Evolutionary conservation across 352 stramenopile species (phyloP), one percentile per base, ranked within the genome.

Genomic region (Phytophthora vignae): DNA sequence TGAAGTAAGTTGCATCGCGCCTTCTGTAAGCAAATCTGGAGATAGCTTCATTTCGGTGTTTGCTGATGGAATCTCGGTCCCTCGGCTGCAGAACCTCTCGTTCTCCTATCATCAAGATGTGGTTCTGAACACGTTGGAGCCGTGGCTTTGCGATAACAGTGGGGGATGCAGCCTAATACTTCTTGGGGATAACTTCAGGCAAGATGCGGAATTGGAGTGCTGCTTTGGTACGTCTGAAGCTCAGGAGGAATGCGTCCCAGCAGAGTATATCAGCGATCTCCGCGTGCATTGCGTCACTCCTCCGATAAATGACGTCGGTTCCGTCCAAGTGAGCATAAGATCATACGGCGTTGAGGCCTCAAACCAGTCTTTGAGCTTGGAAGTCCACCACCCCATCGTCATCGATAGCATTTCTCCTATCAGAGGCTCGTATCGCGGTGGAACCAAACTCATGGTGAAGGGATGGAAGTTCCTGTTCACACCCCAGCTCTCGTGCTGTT

Each of bases 401-500:
- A 57, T 89, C 17, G 63, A 61, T 1, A 54, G 58, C 1, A 36
- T 91, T 38, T 55, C n/a, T 8, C 86, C 86, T 14, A 3, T 19
- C 0, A 58, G 64, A 4, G 86, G 76, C 1, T 74, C 59, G 1
- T 78, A 67, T 36, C 31, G 64, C 22, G 88, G 88, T 10, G 80
- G 79, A 11, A 93, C 86, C 0, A 64, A 19, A 4, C 58, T 93
- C 4, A 54, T 38, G 12, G 67, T 96, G 10, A 14, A 68, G 22
- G 88, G 88, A 1, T 78, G 62, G 52, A 79, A 87, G 29, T 92
- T 94, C 52, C 17, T 79, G 11, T 73, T 86, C 11, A 88, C 84
- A 1, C 77, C 73, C 3, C 46, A 79, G 12, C 62, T 96, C 0
- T 76, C 81, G 5, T 97, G 91, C 50, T 91, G 86, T 44, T 96